Evolutionary conservation across 2,329 filamentous ascomycete species (phyloP).

Genomic region (Aspergillus fischeri): DNA sequence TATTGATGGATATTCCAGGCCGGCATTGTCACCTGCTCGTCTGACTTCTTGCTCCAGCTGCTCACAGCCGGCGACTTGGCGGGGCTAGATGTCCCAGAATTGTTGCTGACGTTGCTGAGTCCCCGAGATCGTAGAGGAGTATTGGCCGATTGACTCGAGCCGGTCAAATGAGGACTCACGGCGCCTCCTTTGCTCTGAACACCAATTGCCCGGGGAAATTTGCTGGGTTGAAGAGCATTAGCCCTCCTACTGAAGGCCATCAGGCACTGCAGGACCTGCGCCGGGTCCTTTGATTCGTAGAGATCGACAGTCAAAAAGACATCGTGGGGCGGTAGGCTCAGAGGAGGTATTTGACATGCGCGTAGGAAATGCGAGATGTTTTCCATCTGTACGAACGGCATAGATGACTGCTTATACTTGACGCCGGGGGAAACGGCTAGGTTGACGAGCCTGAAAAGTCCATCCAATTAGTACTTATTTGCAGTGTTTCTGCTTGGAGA

Average conservation of each 20-base stretch:
- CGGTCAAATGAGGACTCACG: slow-evolving; percentile 65
- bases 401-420: slow-evolving; percentile 84
- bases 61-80: slow-evolving; percentile 64
- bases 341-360: slow-evolving; percentile 77
- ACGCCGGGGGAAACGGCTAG: slow-evolving; percentile 72
- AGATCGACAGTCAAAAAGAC: slow-evolving; percentile 96
- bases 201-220: slow-evolving; percentile 73
- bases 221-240: slow-evolving; percentile 65
- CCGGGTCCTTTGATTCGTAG: slow-evolving; percentile 91
- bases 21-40: slow-evolving; percentile 75
- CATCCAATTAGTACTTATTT: slow-evolving; percentile 16
- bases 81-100: slow-evolving; percentile 56
- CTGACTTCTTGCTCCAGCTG: slow-evolving; percentile 83
- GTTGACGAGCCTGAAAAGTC: slow-evolving; percentile 67
- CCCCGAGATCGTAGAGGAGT: slow-evolving; percentile 34
- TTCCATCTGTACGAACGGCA: slow-evolving; percentile 99
- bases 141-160: slow-evolving; percentile 50
- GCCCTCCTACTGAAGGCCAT: slow-evolving; percentile 87
- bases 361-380: slow-evolving; percentile 95
- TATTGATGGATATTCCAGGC: slow-evolving; percentile 99
- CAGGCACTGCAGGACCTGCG: slow-evolving; percentile 91
- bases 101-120: slow-evolving; percentile 54
- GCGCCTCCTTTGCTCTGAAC: slow-evolving; percentile 58
- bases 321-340: slow-evolving; percentile 89
- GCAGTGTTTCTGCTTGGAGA: neutral